Base-by-base conservation (phyloP, 2,329 filamentous ascomycete species). In the Colletotrichum plurivorum region DNA sequence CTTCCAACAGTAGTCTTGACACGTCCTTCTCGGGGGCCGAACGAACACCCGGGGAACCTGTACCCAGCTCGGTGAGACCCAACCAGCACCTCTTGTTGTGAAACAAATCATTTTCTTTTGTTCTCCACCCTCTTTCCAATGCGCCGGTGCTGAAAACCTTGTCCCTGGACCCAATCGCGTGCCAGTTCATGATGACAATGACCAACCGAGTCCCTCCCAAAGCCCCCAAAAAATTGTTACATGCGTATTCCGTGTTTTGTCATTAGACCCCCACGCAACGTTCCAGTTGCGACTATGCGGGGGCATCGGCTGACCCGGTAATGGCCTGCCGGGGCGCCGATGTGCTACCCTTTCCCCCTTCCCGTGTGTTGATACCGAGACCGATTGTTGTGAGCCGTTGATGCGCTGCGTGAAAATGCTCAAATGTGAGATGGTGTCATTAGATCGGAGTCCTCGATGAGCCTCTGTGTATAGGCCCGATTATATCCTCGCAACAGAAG, bases 91-190 rank as follows among this genome's bases (percentile, higher is more conserved):
- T 65, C 48, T 65, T 68, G 22, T 68, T 66, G 43, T 60, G 46
- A 66, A 54, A 69, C 51, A 60, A 66, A 65, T 27, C 63, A 61
- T 69, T 68, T 66, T 65, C 65, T 66, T 69, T 69, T 69, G 54
- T 59, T 69, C 48, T 49, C 62, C 66, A 22, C 36, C 66, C 55
- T 69, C 66, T 69, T 69, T 57, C 66, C 66, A 56, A 55, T 66
- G 49, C 66, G 66, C 66, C 66, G 62, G 46, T 69, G 66, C 66
- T 69, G 66, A 69, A 66, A 55, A 31, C 49, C 66, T 49, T 49
- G 39, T 60, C 56, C 62, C 66, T 66, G 48, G 61, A 45, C 54
- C 49, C 41, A 53, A 55, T 66, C 41, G 55, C 22, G 55, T 69
- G 54, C 61, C 62, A 65, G 49, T 49, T 51, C 66, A 45, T 69